Percentiles rank a stretch among this genome's conserved stretches.
These are phyloP conservation scores for Crepidotus variabilis DNA, from an alignment of 768 basidiomycete species.

Conservation along the genomic window DNA sequence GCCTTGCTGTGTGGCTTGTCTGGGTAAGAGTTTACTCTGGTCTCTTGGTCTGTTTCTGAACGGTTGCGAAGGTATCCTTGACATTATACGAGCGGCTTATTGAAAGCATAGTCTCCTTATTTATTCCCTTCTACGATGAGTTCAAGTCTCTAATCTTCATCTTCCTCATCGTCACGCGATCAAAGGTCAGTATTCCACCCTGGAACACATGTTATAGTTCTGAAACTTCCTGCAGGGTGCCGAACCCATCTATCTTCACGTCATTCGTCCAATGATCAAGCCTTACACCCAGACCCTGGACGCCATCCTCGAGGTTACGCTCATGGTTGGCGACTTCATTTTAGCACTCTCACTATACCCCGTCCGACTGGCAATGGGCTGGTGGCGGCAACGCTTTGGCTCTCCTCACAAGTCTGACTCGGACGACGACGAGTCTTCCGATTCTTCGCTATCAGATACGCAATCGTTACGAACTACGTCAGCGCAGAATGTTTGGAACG, in stretches of 20 bases:
- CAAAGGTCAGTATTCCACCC: constrained; percentile 48
- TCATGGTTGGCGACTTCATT: constrained; percentile 63
- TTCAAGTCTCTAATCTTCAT: constrained; percentile 70
- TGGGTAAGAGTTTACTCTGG: constrained; percentile 48
- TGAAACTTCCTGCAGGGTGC: constrained; percentile 54
- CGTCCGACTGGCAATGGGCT: constrained; percentile 27
- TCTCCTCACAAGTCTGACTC: constrained; percentile 17
- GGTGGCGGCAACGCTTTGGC: constrained; percentile 31
- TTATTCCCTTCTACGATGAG: constrained; percentile 83
- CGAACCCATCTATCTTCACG: constrained; percentile 79
- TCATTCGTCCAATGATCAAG: constrained; percentile 74
- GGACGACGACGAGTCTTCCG: constrained; percentile 15
- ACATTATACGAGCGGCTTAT: constrained; percentile 61
- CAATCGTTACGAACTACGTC: not conserved
- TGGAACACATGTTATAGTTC: not conserved
- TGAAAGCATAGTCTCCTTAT: constrained; percentile 62
- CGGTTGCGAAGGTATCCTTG: constrained; percentile 55
- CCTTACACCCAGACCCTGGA: constrained; percentile 72
- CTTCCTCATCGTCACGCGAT: constrained; percentile 73
- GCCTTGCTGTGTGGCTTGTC: constrained; percentile 79
- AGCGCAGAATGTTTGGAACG: not conserved
- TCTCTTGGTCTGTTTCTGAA: constrained; percentile 7
- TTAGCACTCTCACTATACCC: constrained; percentile 39
- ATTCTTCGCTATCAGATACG: constrained; percentile 9
- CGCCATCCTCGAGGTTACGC: constrained; percentile 52